Evolutionary conservation across 2,329 filamentous ascomycete species (phyloP).

Genomic region (Colletotrichum sp.): DNA sequence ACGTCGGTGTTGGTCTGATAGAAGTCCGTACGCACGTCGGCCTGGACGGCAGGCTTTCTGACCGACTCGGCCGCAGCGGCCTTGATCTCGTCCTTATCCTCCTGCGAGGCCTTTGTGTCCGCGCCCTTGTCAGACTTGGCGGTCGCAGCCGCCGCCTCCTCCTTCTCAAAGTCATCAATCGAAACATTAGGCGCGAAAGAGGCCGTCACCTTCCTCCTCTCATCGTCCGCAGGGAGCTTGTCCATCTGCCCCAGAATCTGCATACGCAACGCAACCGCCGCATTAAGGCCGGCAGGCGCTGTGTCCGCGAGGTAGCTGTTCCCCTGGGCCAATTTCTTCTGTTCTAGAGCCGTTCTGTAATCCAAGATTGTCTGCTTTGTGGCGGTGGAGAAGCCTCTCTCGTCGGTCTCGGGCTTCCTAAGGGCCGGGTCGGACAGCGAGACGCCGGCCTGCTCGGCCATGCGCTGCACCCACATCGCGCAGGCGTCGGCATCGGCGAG

Average conservation of each 20-base stretch:
- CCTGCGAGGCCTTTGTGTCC: conserved; percentile 26
- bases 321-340: conserved; percentile 22
- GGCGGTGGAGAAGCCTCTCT: conserved; percentile 51
- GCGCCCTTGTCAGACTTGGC: conserved; percentile 26
- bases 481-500: conserved; percentile 79
- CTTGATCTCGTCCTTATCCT: conserved; percentile 18
- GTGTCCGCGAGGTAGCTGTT: background rate
- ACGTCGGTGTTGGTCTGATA: conserved; percentile 40
- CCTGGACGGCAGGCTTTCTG: conserved; percentile 18
- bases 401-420: conserved; percentile 43
- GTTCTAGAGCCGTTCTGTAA: conserved; percentile 32
- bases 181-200: conserved; percentile 16
- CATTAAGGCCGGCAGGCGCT: conserved; percentile 36
- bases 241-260: conserved; percentile 52
- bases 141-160: background rate
- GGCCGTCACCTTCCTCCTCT: conserved; percentile 50
- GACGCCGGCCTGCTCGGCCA: conserved; percentile 39
- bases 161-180: background rate
- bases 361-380: conserved; percentile 34
- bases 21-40: conserved; percentile 31
- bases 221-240: conserved; percentile 46
- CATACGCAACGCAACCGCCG: conserved; percentile 50
- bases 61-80: background rate
- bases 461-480: conserved; percentile 61
- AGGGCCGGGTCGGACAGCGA: conserved; percentile 34